These are phyloP conservation scores for Glaciozyma martinii DNA, from an alignment of 768 basidiomycete genomes.

Conservation along the genomic window DNA sequence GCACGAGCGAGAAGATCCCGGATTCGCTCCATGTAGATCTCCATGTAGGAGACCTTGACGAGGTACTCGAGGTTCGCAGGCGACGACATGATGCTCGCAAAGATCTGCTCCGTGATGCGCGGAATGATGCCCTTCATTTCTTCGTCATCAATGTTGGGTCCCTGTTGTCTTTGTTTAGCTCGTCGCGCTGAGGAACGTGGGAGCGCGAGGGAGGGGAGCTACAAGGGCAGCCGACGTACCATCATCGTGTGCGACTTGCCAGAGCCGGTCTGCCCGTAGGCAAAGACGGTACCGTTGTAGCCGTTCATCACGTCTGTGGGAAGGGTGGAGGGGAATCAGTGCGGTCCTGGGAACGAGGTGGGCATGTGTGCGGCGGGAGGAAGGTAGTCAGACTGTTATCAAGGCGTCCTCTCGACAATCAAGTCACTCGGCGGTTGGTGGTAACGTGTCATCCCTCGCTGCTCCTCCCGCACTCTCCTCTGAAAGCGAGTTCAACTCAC, in stretches of 20 bases:
- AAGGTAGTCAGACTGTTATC: background rate
- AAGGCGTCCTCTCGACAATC: slow-evolving; percentile 2
- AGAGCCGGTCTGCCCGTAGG: slow-evolving; percentile 73
- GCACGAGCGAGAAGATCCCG: slow-evolving; percentile 88
- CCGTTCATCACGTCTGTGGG: slow-evolving; percentile 86
- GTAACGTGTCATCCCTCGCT: background rate
- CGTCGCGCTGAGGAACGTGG: background rate
- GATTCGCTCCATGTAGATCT: slow-evolving; percentile 95
- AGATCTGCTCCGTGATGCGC: slow-evolving; percentile 97
- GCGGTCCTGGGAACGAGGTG: background rate
- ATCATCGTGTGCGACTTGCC: slow-evolving; percentile 98
- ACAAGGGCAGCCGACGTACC: slow-evolving; percentile 45
- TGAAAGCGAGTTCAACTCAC: slow-evolving; percentile 40
- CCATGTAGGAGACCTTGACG: slow-evolving; percentile 99
- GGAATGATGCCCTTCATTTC: slow-evolving; percentile 94
- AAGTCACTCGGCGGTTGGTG: slow-evolving; percentile 7
- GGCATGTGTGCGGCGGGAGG: background rate
- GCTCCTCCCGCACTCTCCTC: background rate
- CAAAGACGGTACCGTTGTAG: slow-evolving; percentile 91
- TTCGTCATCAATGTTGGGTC: slow-evolving; percentile 90
- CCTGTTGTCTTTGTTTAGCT: slow-evolving; percentile 47
- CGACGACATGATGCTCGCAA: slow-evolving; percentile 91
- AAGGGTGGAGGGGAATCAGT: background rate
- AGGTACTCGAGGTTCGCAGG: slow-evolving; percentile 93
- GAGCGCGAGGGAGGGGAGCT: slow-evolving; percentile 17